Base-by-base conservation (phyloP, 139 green algal species). In the Trebouxia sp. region DNA sequence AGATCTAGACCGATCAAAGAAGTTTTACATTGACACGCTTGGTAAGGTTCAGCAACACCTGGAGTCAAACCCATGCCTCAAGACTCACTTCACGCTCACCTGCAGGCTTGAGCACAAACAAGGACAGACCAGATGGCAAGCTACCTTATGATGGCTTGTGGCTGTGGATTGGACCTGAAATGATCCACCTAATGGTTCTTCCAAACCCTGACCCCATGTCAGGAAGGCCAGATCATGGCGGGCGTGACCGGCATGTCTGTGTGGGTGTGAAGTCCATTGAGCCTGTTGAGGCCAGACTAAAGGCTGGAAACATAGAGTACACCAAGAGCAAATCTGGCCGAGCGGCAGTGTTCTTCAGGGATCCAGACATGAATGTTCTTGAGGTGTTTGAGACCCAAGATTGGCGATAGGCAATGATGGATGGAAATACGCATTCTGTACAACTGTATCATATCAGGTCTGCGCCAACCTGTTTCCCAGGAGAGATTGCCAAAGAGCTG, bases 131-230 rank as follows among this genome's bases (percentile, higher is more conserved):
- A 1, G 79, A 98, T 77, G 55, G 88, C 79, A 97, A 96, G 84
- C 91, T 98, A 48, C 93, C 93, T 7, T 98, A 97, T 83, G 76
- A 85, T 28, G 94, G 94, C 22, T 92, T 92, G 22, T 98, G 93
- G 92, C 87, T 96, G 30, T 94, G 87, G 90, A 47, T 84, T 30
- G 80, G 80, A 17, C 85, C 88, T 4, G 93, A 97, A 67, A 97
- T 96, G 93, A 94, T 97, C 42, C 94, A 97, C 88, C 85, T 96
- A 0, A 98, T 98, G 94, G 94, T 97, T 85, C 88, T 98, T 67
- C 94, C 93, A 47, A 97, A 97, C 84, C 94, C 94, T 20, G 92
- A 96, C 79, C 89, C 91, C 0, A 28, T 87, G 51, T 80, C 81
- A 12, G 84, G 84, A 11, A 86, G 93, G 1, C 90, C 93, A 32